Evolutionary conservation across 116 monocot species (phyloP).

Genomic region (Papilionanthe hybrid): DNA sequence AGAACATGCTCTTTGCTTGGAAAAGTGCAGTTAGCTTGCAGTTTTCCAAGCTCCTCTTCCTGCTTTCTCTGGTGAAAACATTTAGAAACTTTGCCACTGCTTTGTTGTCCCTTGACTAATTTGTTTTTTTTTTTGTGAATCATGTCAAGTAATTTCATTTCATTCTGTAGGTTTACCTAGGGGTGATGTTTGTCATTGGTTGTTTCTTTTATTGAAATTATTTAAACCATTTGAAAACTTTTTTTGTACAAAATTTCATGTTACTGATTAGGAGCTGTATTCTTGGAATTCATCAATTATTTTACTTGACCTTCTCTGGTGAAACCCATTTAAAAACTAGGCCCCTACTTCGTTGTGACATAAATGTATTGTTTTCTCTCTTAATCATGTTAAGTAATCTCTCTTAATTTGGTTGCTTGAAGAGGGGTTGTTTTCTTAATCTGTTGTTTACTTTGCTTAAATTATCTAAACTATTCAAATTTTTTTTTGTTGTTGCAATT

Average conservation of each 20-base stretch:
- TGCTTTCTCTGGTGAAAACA: too few species aligned
- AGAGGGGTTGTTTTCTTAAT: neutral
- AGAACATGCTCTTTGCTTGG: neutral
- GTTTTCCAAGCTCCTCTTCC: neutral
- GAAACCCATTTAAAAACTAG: neutral
- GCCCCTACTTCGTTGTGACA: neutral
- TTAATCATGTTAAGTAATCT: neutral
- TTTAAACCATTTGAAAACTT: neutral
- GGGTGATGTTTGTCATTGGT: neutral
- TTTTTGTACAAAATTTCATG: neutral
- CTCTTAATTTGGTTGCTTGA: neutral
- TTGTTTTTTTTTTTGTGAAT: neutral
- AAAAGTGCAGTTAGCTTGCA: neutral
- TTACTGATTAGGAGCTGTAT: neutral
- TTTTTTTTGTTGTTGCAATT: neutral
- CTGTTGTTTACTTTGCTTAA: neutral
- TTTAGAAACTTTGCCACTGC: neutral
- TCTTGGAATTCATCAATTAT: neutral
- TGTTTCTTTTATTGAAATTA: neutral
- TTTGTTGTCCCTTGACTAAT: neutral
- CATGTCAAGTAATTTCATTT: neutral
- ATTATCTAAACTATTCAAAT: neutral
- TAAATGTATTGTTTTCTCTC: neutral
- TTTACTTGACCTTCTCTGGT: neutral
- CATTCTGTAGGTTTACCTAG: neutral